Conservation (phyloP, 345 rosid genomes). For the Passiflora organensis region DNA sequence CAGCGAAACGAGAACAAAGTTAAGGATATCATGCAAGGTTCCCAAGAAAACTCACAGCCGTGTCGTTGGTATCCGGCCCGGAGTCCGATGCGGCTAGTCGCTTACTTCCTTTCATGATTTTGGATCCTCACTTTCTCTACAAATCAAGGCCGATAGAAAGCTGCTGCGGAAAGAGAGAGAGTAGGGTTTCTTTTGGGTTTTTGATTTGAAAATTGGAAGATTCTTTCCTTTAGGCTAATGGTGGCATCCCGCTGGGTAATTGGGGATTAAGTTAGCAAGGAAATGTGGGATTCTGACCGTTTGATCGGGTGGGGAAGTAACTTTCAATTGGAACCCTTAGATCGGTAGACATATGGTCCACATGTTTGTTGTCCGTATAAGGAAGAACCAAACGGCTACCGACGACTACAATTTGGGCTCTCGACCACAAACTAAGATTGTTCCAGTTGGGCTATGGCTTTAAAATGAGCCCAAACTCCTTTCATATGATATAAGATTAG, state of each 20-base stretch:
- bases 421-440: neutral
- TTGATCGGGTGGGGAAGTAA: slow-evolving; percentile 37
- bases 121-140: neutral
- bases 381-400: no score
- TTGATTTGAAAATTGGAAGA: neutral
- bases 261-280: slow-evolving; percentile 10
- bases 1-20: neutral
- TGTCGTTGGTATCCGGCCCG: slow-evolving; percentile 41
- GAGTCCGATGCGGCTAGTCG: slow-evolving; percentile 56
- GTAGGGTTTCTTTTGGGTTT: slow-evolving; percentile 2
- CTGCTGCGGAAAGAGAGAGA: neutral
- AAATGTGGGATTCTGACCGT: slow-evolving; percentile 18
- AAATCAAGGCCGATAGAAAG: neutral
- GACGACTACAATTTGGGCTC: neutral
- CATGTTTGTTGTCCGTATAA: slow-evolving; percentile 1
- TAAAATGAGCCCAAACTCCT: neutral
- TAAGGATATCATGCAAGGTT: slow-evolving; percentile 15
- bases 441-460: neutral
- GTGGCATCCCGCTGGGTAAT: neutral
- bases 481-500: no score
- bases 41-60: slow-evolving; percentile 47
- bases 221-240: neutral
- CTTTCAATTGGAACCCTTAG: slow-evolving; percentile 33
- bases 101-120: slow-evolving; percentile 61
- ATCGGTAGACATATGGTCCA: slow-evolving; percentile 13